Percentiles rank a stretch among this genome's conserved stretches.
Conservation (phyloP, 495 filamentous ascomycete species). For the Aspergillus campestris region DNA sequence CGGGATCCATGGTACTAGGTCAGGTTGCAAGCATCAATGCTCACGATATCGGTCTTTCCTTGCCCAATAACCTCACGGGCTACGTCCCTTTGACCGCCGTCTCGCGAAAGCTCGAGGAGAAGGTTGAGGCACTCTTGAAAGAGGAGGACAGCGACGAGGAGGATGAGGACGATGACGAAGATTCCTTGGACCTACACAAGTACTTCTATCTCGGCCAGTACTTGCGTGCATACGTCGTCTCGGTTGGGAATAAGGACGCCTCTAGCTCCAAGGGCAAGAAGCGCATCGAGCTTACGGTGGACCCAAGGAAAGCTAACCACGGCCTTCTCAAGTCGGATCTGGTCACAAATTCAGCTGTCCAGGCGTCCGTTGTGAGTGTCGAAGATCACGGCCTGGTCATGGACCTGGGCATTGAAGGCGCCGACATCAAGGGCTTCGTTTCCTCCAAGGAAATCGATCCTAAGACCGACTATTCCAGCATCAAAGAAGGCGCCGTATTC, state of each 20-base stretch:
- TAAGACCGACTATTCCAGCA: slow-evolving; percentile 45
- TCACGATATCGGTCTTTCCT: slow-evolving; percentile 66
- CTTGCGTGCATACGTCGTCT: slow-evolving; percentile 74
- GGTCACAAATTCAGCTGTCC: slow-evolving; percentile 62
- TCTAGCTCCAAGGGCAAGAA: slow-evolving; percentile 59
- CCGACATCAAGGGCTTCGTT: slow-evolving; percentile 70
- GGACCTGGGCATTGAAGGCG: slow-evolving; percentile 71
- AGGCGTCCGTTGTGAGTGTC: slow-evolving; percentile 80
- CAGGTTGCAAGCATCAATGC: slow-evolving; percentile 74
- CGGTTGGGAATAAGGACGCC: slow-evolving; percentile 52
- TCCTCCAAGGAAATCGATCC: slow-evolving; percentile 73
- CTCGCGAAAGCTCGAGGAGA: slow-evolving; percentile 62
- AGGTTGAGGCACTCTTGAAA: slow-evolving; percentile 54
- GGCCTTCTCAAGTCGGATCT: slow-evolving; percentile 63
- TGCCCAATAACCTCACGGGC: slow-evolving; percentile 88
- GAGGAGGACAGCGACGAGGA: slow-evolving; percentile 48
- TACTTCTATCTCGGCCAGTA: slow-evolving; percentile 84
- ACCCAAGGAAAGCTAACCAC: slow-evolving; percentile 65
- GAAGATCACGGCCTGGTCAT: slow-evolving; percentile 95
- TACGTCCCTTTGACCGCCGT: slow-evolving; percentile 86
- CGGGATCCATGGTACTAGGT: slow-evolving; percentile 79
- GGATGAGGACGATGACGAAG: slow-evolving; percentile 46
- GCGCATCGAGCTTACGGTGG: slow-evolving; percentile 75
- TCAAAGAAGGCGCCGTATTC: slow-evolving; percentile 74
- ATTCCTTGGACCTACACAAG: slow-evolving; percentile 58